Base-by-base conservation (phyloP, 192 early-diverging fungal species). In the Kappamyces sp. region DNA sequence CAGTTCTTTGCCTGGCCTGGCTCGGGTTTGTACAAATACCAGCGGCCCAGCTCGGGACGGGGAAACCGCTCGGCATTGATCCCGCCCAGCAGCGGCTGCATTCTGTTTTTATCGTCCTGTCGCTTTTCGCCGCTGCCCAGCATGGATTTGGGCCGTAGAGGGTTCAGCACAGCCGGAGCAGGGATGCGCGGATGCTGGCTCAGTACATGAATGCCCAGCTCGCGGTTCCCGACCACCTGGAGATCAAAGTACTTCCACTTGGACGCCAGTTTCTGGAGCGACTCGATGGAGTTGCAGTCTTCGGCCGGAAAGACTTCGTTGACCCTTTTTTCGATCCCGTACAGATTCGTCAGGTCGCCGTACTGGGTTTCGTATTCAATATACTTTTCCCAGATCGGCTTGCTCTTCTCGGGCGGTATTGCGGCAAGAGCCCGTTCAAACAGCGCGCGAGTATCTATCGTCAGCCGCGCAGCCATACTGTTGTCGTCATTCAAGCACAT, bases 401-500 rank as follows among this genome's bases (percentile, higher is more conserved):
- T 72, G 9, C 90, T 76, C 34, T 87, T 82, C 30, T 86, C 83
- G 5, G 83, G 68, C 12, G 85, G 77, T 52, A 87, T 70, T 1
- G 77, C 72, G 39, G 82, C 69, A 31, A 95, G 72, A n/a, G 91
- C 84, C 36, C 91, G 76, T 67, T 98, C 93, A 75, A 95, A 95
- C 59, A 94, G 54, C 1, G 94, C 90, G 34, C 90, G 74, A 11
- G 88, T 85, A 55, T 97, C 85, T 86, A 49, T 12, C 45, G 31
- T 15, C 48, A 8, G 32, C 22, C 22, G n/a, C n/a, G n/a, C n/a
- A n/a, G 43, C 58, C 68, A 64, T 65, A 87, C 85, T 98, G 58
- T 86, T 90, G 50, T 93, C 91, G 54, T 98, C 93, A 45, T 94
- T 93, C 35, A 90, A 73, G 60, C 84, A 74, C 52, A 93, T 90